phyloP scores from a whole-genome alignment of 1,139 yeast genomes.

The Arxiozyma slooffiae region DNA sequence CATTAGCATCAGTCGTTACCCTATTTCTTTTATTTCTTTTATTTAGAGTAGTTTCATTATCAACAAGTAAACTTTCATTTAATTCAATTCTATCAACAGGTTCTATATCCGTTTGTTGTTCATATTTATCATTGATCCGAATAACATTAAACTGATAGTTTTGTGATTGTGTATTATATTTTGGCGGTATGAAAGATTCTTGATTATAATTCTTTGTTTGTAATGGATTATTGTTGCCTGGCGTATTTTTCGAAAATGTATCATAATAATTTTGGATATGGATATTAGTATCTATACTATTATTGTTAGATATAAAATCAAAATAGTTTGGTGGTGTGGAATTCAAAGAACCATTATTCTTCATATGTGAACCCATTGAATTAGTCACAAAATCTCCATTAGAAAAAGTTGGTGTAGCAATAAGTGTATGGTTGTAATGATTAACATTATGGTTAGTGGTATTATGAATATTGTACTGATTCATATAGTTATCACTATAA shows the following conservation, averaged over 20 bases:
- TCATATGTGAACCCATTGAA: too few species aligned
- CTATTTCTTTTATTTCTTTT: conserved; percentile 4
- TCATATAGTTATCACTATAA: too few species aligned
- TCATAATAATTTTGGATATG: not conserved
- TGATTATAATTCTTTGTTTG: not conserved
- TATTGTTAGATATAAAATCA: not conserved
- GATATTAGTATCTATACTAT: not conserved
- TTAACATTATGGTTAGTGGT: not conserved
- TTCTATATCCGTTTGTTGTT: not conserved
- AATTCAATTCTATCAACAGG: not conserved
- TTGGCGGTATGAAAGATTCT: not conserved
- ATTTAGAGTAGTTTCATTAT: not conserved
- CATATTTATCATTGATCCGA: too few species aligned
- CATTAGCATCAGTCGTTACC: conserved; percentile 15
- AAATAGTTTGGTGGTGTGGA: not conserved
- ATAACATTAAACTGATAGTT: not conserved
- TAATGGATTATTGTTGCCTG: not conserved
- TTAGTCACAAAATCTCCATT: not conserved
- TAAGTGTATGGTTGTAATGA: not conserved
- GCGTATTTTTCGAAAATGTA: not conserved
- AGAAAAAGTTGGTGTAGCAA: not conserved
- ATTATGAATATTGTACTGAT: not conserved
- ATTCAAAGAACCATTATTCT: not conserved
- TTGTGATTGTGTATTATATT: not conserved
- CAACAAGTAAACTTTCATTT: not conserved